A percentile compares a stretch with the other conserved stretches of the same genome.
Evolutionary conservation across 257 asterid species (phyloP).

Genomic region (Capsicum pubescens): DNA sequence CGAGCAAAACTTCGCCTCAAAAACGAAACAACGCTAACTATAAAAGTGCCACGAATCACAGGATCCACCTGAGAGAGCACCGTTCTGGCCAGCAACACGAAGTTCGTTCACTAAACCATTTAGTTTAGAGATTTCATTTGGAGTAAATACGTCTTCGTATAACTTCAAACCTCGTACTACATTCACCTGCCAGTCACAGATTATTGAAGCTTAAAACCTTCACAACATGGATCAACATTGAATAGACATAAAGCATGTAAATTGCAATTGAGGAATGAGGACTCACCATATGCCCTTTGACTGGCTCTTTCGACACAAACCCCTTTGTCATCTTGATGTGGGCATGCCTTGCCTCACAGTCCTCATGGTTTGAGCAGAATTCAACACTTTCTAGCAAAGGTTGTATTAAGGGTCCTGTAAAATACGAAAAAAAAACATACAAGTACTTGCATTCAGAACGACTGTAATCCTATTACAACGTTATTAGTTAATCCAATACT

Average conservation of each 20-base stretch:
- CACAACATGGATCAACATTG: background rate
- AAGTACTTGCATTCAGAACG: no score
- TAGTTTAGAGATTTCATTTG: constrained; percentile 77
- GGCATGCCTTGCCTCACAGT: constrained; percentile 71
- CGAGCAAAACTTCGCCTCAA: constrained; percentile 68
- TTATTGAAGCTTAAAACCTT: constrained; percentile 1
- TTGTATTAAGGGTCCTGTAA: constrained; percentile 78
- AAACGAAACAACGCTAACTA: constrained; percentile 75
- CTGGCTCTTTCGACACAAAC: constrained; percentile 79
- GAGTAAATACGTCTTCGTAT: constrained; percentile 79
- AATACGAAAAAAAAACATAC: background rate
- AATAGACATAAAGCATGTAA: background rate
- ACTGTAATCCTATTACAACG: no score
- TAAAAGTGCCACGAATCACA: constrained; percentile 87
- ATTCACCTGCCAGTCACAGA: constrained; percentile 65
- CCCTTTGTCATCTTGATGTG: constrained; percentile 87
- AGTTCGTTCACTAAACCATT: constrained; percentile 77
- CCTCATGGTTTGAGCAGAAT: constrained; percentile 78
- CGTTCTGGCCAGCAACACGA: constrained; percentile 90
- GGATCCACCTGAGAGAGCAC: constrained; percentile 98
- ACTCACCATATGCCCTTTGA: constrained; percentile 89
- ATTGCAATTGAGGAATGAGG: constrained; percentile 13
- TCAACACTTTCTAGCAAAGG: constrained; percentile 56
- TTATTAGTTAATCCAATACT: no score
- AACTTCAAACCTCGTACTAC: constrained; percentile 93